These are phyloP conservation scores for Nymphaea thermarum DNA, from an alignment of 164 flowering plant species.

Conservation along the genomic window DNA sequence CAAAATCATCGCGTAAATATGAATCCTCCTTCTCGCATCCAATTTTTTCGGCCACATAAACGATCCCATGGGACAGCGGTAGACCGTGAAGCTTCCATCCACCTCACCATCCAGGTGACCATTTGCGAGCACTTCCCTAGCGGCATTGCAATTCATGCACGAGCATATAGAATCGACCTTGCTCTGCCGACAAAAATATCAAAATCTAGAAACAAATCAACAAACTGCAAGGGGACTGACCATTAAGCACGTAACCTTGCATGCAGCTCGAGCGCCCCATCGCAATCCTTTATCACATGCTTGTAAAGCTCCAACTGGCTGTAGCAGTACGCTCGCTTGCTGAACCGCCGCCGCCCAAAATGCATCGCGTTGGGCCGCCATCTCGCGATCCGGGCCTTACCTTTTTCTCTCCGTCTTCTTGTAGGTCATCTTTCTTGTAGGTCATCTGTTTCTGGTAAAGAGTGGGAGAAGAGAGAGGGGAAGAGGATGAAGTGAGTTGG, in stretches of 20 bases:
- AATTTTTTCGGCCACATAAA: no score
- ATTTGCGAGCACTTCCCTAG: no score
- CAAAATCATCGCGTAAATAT: no score
- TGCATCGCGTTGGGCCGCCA: no score
- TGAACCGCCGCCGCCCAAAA: conserved; percentile 15
- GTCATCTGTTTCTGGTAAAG: background rate
- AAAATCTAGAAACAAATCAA: background rate
- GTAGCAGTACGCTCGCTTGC: conserved; percentile 94
- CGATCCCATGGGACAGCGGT: no score
- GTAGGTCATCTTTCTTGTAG: background rate
- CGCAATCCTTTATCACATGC: conserved; percentile 89
- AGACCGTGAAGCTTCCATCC: no score
- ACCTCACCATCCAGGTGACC: no score
- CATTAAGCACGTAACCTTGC: conserved; percentile 87
- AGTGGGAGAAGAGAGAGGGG: background rate
- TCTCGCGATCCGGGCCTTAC: conserved; percentile 9
- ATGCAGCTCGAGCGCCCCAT: conserved; percentile 78
- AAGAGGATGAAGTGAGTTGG: background rate
- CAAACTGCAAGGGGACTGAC: conserved; percentile 13
- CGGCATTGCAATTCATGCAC: no score
- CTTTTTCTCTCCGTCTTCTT: background rate
- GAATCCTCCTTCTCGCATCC: no score
- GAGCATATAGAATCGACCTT: no score
- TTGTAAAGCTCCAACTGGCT: conserved; percentile 93
- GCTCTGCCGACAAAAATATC: no score